A percentile compares a stretch with the other conserved stretches of the same genome.
These are phyloP conservation scores for Microsporum canis DNA, from an alignment of 2,329 filamentous ascomycete genomes.

Conservation along the genomic window DNA sequence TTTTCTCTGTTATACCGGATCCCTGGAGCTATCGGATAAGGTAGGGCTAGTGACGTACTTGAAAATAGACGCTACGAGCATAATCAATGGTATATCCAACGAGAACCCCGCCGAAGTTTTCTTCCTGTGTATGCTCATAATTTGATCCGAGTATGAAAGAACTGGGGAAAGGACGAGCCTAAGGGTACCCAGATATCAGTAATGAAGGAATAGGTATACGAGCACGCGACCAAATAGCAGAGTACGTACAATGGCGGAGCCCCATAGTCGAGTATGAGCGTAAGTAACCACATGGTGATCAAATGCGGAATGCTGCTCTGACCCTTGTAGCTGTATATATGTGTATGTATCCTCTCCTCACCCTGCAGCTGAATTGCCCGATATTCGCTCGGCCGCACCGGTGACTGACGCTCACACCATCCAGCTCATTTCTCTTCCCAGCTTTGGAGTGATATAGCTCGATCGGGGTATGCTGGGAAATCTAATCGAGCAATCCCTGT, in stretches of 20 bases:
- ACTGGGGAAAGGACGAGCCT: conserved; percentile 52
- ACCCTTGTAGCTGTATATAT: not conserved
- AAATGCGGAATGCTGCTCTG: no score
- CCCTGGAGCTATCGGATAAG: not conserved
- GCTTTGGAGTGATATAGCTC: not conserved
- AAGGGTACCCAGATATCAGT: conserved; percentile 6
- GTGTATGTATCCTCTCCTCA: not conserved
- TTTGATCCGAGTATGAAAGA: conserved; percentile 56
- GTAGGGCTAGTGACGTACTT: conserved; percentile 37
- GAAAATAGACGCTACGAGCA: conserved; percentile 53
- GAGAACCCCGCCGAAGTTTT: conserved; percentile 53
- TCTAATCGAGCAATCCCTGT: not conserved
- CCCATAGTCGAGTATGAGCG: conserved; percentile 35
- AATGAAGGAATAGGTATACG: conserved; percentile 8
- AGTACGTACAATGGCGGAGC: conserved; percentile 39
- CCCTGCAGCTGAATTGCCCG: not conserved
- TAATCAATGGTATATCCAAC: conserved; percentile 55
- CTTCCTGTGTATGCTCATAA: conserved; percentile 50
- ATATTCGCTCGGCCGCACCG: not conserved
- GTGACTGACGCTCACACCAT: not conserved
- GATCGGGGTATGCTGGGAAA: not conserved
- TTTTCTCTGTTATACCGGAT: not conserved
- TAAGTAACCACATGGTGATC: conserved; percentile 24
- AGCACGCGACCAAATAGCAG: not conserved
- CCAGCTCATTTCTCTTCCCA: not conserved